Conservation (phyloP, 2,329 filamentous ascomycete species). For the Monosporascus sp. region DNA sequence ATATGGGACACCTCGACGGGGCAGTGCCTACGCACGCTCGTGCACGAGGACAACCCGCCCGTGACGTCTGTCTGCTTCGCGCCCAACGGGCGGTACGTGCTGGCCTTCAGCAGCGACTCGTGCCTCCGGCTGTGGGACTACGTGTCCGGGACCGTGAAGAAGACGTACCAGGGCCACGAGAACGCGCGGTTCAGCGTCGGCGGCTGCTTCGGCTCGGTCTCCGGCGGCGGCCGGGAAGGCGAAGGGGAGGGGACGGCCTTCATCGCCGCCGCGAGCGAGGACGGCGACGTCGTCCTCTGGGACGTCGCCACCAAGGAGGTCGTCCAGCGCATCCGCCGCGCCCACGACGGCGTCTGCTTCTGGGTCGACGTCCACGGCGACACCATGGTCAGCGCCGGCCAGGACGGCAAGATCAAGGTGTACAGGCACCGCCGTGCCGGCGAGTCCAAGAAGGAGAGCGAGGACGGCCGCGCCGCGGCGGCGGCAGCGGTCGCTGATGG, state of each 20-base stretch:
- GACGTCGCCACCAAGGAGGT: conserved; percentile 82
- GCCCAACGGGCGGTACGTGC: conserved; percentile 87
- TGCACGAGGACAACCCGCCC: conserved; percentile 92
- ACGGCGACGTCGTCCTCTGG: conserved; percentile 82
- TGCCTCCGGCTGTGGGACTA: conserved; percentile 95
- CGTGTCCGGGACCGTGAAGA: conserved; percentile 82
- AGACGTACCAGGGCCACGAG: conserved; percentile 91
- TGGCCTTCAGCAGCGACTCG: conserved; percentile 87
- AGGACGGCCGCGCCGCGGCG: conserved; percentile 8
- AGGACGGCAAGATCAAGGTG: conserved; percentile 49
- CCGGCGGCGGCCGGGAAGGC: conserved; percentile 17
- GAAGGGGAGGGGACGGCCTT: conserved; percentile 40
- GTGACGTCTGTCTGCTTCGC: conserved; percentile 88
- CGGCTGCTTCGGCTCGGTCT: conserved; percentile 64
- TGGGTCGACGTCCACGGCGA: conserved; percentile 58
- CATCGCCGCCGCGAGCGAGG: conserved; percentile 79
- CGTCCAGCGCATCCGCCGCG: conserved; percentile 58
- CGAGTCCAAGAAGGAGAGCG: too few species aligned
- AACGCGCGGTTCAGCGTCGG: conserved; percentile 83
- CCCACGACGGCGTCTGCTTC: conserved; percentile 55
- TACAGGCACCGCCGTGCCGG: conserved; percentile 30
- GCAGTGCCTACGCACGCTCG: conserved; percentile 88
- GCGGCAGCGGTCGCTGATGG: conserved; percentile 2
- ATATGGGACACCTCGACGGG: conserved; percentile 96
- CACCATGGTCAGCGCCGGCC: conserved; percentile 52